Base-by-base conservation (phyloP, 352 stramenopile genomes). In the Albugo laibachii region DNA sequence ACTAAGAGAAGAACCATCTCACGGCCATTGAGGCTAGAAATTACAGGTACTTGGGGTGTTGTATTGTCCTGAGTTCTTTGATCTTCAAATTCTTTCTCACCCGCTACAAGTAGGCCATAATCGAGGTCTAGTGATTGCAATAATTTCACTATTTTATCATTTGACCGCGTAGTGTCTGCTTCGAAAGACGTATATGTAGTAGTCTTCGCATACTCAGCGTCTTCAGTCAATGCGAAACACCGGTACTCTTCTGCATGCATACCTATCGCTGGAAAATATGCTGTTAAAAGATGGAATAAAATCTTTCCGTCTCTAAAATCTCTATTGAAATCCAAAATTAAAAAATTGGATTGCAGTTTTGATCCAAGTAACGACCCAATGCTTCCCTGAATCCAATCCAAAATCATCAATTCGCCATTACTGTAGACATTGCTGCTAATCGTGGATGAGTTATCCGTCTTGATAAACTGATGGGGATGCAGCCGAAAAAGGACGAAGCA, bases 401-500 rank as follows among this genome's bases (percentile, higher is more conserved):
- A 52, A 1, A 97, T 48, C 16, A 96, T 71, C 59, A 87, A 79
- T 47, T 97, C 89, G 1, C 76, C 62, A 27, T 95, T 75, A 24
- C 78, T 93, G 52, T 94, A 96, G 3, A 97, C 59, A 49, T 97
- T 97, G 27, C 79, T 95, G 1, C 75, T 54, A 62, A 63, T 43
- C n/a, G 15, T 48, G 15, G 44, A 39, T 35, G 43, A 48, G n/a
- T 3, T 37, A 24, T 24, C 19, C 8, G 3, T 43, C 38, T 43
- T 24, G 8, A 8, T 21, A 6, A 60, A 47, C 41, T 74, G 65
- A 41, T 65, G 56, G 6, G 59, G 52, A 27, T 93, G 91, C 35
- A 97, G 78, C 3, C 88, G 66, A 21, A 73, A 81, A 1, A 97
- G 56, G 31, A 96, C 54, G 53, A 97, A 97, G 35, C 93, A 87